phyloP scores from a whole-genome alignment of 306 rosid genomes.

The Cicer pinnatifidum region DNA sequence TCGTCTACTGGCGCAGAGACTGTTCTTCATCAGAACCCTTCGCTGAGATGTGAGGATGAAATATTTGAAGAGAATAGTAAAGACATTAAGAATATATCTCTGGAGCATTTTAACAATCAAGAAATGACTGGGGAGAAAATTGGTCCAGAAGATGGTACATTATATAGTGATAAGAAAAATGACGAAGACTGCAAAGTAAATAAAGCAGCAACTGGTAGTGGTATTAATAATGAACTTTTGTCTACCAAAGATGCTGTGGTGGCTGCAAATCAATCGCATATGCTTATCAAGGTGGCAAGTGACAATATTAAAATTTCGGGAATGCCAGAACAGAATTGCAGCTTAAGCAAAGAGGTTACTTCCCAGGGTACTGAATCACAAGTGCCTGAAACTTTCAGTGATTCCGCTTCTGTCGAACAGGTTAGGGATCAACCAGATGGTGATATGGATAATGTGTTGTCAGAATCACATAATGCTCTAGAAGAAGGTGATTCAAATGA shows the following conservation, averaged over 20 bases:
- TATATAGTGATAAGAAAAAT: conserved; percentile 46
- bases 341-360: conserved; percentile 44
- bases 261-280: conserved; percentile 39
- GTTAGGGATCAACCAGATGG: conserved; percentile 45
- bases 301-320: conserved; percentile 45
- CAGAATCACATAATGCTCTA: conserved; percentile 58
- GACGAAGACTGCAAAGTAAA: conserved; percentile 33
- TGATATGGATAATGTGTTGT: conserved; percentile 46
- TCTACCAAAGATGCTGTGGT: conserved; percentile 40
- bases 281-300: conserved; percentile 46
- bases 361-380: conserved; percentile 47
- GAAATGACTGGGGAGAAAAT: conserved; percentile 44
- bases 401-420: conserved; percentile 51
- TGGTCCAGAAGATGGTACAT: conserved; percentile 49
- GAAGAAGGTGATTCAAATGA: conserved; percentile 75
- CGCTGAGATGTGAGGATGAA: conserved; percentile 43
- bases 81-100: conserved; percentile 47
- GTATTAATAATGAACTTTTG: conserved; percentile 35
- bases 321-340: conserved; percentile 42
- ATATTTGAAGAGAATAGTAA: conserved; percentile 46
- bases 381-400: conserved; percentile 47
- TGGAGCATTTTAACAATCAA: conserved; percentile 46
- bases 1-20: conserved; percentile 46
- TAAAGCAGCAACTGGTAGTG: conserved; percentile 46
- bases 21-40: conserved; percentile 51